Evolutionary conservation across 78 protist species (phyloP), one percentile per base, ranked within the genome.

Genomic region (Emiliania huxleyi): DNA sequence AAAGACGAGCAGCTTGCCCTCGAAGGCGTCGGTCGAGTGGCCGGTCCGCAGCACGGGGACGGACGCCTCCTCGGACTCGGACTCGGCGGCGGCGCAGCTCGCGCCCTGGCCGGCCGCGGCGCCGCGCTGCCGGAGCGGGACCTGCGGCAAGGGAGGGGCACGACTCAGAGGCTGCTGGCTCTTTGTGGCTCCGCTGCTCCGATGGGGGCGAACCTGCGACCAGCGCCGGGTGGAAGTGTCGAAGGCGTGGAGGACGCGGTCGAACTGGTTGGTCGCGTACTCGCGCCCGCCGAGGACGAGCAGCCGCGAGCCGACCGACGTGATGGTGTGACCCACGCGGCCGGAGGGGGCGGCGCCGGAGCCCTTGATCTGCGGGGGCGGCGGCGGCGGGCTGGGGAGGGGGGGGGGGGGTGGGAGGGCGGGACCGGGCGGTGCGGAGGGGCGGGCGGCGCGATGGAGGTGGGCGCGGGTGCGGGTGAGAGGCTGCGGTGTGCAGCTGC

Each of bases 221-320:
- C 89, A 81, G 22, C n/a, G 29, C 2, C 38, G 89, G 5, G 89
- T 23, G 0, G 4, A 1, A 37, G 37, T 12, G 35, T 44, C 42
- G 38, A 81, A 44, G 35, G n/a, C 23, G 23, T 81, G 55, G 38
- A 81, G n/a, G 8, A 2, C 2, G 11, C 56, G 0, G 38, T 81
- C 89, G 55, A 81, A 81, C 40, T 2, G 0, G 89, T 81, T 81
- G 29, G 52, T 26, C 29, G 56, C 4, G 55, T 44, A 81, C 26
- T 81, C 52, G 2, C 89, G 49, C 18, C 89, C 89, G 89, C 89
- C 89, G 8, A 81, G 52, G 6, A 81, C n/a, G 37, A 81, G 26
- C 33, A 81, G 55, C 25, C 89, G 89, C 19, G 18, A 6, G 19
- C 89, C 49, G 11, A 44, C 26, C 3, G 55, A 3, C 2, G 29